These are phyloP conservation scores for Lachnum nothofagi DNA, from an alignment of 2,329 filamentous ascomycete genomes.

Conservation along the genomic window DNA sequence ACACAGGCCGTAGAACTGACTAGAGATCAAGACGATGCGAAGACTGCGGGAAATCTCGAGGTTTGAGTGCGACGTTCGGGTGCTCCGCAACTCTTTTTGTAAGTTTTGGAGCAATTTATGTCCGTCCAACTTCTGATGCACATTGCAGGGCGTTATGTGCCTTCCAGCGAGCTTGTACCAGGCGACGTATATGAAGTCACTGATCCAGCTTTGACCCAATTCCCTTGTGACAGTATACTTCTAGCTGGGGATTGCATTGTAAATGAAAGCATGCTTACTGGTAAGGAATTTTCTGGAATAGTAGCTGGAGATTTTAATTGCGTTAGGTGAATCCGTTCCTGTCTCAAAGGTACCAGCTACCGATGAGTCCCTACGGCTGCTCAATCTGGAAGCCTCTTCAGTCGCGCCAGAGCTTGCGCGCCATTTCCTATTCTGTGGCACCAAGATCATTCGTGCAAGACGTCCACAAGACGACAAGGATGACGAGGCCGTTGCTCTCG, in stretches of 20 bases:
- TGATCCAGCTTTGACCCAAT: slow-evolving; percentile 79
- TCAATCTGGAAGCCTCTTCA: slow-evolving; percentile 76
- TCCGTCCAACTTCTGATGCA: slow-evolving; percentile 3
- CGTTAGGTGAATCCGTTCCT: slow-evolving; percentile 80
- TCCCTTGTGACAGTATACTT: slow-evolving; percentile 87
- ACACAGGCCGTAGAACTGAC: slow-evolving; percentile 5
- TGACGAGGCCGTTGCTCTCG: slow-evolving; percentile 84
- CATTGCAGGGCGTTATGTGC: slow-evolving; percentile 67
- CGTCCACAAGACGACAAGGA: slow-evolving; percentile 80
- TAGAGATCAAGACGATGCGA: slow-evolving; percentile 66
- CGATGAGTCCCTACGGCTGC: slow-evolving; percentile 67
- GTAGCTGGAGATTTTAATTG: slow-evolving; percentile 5
- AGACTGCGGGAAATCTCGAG: slow-evolving; percentile 84
- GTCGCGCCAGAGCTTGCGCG: slow-evolving; percentile 78
- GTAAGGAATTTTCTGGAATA: slow-evolving; percentile 29
- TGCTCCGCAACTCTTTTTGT: slow-evolving; percentile 93
- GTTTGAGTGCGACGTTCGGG: slow-evolving; percentile 92
- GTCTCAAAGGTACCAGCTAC: slow-evolving; percentile 86
- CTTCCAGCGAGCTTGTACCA: slow-evolving; percentile 83
- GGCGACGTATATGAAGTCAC: slow-evolving; percentile 97
- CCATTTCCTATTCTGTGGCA: slow-evolving; percentile 90
- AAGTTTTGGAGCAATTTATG: slow-evolving; percentile 28
- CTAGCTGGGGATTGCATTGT: slow-evolving; percentile 95
- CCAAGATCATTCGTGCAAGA: slow-evolving; percentile 86
- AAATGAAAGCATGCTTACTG: slow-evolving; percentile 97